Evolutionary conservation across 2,329 filamentous ascomycete genomes (phyloP).

Genomic region (Sphaerulina populicola): DNA sequence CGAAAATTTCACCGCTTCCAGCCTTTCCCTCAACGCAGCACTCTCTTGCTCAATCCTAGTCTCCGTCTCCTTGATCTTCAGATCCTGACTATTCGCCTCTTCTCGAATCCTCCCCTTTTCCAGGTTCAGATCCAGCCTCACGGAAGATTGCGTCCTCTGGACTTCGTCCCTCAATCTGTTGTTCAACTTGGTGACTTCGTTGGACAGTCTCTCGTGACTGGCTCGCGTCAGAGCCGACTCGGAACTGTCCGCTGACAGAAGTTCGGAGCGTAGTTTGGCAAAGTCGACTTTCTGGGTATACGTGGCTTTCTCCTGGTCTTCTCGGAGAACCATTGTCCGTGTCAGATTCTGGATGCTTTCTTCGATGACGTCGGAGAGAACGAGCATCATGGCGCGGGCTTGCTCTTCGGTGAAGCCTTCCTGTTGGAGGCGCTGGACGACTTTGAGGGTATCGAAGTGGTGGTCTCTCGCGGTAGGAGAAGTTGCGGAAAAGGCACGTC

Average conservation of each 20-base stretch:
- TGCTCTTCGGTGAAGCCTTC: conserved; percentile 96
- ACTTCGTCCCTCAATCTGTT: conserved; percentile 87
- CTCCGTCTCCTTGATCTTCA: conserved; percentile 98
- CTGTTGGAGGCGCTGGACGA: conserved; percentile 78
- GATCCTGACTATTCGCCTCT: conserved; percentile 90
- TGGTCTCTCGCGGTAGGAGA: conserved; percentile 61
- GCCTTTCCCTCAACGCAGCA: conserved; percentile 76
- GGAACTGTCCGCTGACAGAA: conserved; percentile 82
- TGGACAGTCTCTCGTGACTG: conserved; percentile 84
- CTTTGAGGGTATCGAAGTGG: conserved; percentile 96
- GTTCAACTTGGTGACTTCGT: conserved; percentile 90
- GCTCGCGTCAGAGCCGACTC: conserved; percentile 82
- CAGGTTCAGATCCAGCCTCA: conserved; percentile 84
- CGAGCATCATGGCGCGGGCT: conserved; percentile 96
- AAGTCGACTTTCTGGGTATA: conserved; percentile 92
- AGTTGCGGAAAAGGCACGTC: conserved; percentile 57
- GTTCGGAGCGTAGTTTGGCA: conserved; percentile 88
- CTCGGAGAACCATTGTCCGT: conserved; percentile 92
- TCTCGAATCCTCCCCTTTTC: conserved; percentile 95
- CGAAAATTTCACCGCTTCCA: conserved; percentile 96
- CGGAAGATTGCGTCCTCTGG: conserved; percentile 83
- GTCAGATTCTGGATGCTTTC: conserved; percentile 97
- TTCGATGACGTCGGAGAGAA: conserved; percentile 92
- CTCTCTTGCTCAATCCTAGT: conserved; percentile 98
- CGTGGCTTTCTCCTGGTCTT: conserved; percentile 75